Base-by-base conservation (phyloP, 257 asterid species). In the Osmanthus fragrans region DNA sequence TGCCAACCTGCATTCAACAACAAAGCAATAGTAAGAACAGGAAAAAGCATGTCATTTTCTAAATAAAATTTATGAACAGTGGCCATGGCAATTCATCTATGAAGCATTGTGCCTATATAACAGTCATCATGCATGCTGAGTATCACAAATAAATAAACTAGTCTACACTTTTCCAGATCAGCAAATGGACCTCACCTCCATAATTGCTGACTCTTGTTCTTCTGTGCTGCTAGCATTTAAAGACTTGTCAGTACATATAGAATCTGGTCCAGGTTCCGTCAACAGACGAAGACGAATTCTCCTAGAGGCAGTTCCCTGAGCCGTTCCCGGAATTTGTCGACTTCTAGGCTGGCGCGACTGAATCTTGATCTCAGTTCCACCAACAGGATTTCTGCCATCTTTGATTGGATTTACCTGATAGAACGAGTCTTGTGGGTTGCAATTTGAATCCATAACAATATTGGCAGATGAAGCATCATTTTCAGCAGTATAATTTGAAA, bases 271-370 rank as follows among this genome's bases (percentile, higher is more conserved):
- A n/a, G 30, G 45, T 54, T 47, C 82, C 42, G 18, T 36, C 71
- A 30, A 63, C 69, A 90, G 77, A 32, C 74, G n/a, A n/a, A n/a
- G n/a, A n/a, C n/a, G 87, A 54, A 91, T 64, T 83, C 92, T 87
- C 75, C 92, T 88, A 36, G 87, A 76, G 76, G 94, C 91, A 85
- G 83, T 83, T 79, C 96, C 96, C 70, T 86, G 96, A 70, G 47
- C 37, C 15, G 80, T 40, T 58, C 19, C 67, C 18, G 72, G 69
- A 73, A 72, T 79, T 32, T 80, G 77, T 40, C 7, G 78, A 75
- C 56, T 75, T 79, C 30, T 84, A 37, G 76, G 80, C 42, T 75
- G 83, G 47, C 89, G 91, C 16, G 85, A 36, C 54, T 72, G 88
- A 51, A 86, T 81, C 84, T 79, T 86, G 83, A 91, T 87, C 72